phyloP scores from a whole-genome alignment of 192 early-diverging fungal genomes.

The Ramicandelaber brevisporus region DNA sequence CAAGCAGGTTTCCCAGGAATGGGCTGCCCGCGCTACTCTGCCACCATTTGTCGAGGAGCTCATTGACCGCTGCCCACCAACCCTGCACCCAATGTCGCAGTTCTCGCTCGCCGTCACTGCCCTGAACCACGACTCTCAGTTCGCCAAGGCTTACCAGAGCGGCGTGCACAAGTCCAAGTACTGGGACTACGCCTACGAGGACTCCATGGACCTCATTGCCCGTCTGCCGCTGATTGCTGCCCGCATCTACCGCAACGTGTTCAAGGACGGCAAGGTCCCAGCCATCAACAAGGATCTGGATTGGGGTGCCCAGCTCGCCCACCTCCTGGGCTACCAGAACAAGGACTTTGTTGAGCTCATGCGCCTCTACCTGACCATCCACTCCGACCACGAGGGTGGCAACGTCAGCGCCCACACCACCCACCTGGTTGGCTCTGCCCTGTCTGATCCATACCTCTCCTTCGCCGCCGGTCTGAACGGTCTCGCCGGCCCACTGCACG shows the following conservation, averaged over 20 bases:
- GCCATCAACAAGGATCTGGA: constrained; percentile 70
- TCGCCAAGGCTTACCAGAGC: constrained; percentile 85
- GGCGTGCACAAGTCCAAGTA: constrained; percentile 86
- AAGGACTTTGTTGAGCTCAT: constrained; percentile 88
- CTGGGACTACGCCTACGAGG: constrained; percentile 93
- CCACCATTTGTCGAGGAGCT: constrained; percentile 90
- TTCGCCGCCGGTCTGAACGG: constrained; percentile 93
- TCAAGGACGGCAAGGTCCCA: constrained; percentile 82
- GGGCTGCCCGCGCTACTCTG: constrained; percentile 79
- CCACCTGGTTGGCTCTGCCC: constrained; percentile 83
- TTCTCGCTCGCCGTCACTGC: constrained; percentile 91
- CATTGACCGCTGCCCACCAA: constrained; percentile 94
- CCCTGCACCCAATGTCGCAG: constrained; percentile 98
- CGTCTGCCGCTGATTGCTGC: constrained; percentile 90
- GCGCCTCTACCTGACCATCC: constrained; percentile 96
- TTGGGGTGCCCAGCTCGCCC: constrained; percentile 89
- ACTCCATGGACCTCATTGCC: constrained; percentile 94
- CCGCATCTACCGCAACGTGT: constrained; percentile 98
- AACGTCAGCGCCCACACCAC: constrained; percentile 97
- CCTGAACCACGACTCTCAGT: constrained; percentile 85
- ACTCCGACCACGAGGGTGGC: constrained; percentile 99
- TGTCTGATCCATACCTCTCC: constrained; percentile 96
- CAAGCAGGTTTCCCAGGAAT: constrained; percentile 72
- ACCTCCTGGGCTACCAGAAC: constrained; percentile 76
- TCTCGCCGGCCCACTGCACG: constrained; percentile 95